Evolutionary conservation across 2,329 filamentous ascomycete genomes (phyloP).

Genomic region (Cercospora sp.): DNA sequence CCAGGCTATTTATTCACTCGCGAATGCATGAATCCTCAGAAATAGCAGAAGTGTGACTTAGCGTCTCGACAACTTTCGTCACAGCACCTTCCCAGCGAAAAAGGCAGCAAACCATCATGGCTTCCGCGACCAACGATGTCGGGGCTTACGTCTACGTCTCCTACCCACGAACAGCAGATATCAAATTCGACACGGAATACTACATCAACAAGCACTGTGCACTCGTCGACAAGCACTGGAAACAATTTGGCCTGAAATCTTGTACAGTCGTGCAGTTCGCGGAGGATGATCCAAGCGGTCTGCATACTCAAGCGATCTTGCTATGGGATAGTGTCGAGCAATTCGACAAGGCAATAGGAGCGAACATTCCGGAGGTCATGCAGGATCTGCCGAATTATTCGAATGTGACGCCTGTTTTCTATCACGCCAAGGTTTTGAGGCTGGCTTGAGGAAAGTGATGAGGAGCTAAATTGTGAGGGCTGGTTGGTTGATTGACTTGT

Average conservation of each 20-base stretch:
- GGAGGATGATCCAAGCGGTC: conserved; percentile 19
- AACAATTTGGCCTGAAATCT: conserved; percentile 40
- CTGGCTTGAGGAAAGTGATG: not conserved
- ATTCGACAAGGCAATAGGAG: conserved; percentile 25
- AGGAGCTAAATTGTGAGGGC: too few relatives aligned
- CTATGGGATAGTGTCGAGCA: conserved; percentile 23
- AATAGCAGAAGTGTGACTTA: not conserved
- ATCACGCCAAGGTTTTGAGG: conserved; percentile 16
- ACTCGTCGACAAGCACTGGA: conserved; percentile 44
- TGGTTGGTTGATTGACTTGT: not conserved
- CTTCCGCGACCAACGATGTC: not conserved
- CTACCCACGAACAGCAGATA: conserved; percentile 41
- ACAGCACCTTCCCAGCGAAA: too few relatives aligned
- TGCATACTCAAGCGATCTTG: conserved; percentile 28
- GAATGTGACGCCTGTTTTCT: conserved; percentile 22
- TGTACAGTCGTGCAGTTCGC: conserved; percentile 28
- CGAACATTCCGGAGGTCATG: conserved; percentile 27
- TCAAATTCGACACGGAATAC: conserved; percentile 49
- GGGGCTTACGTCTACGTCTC: conserved; percentile 18
- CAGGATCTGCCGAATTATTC: conserved; percentile 26
- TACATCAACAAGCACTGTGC: conserved; percentile 48
- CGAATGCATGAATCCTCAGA: not conserved
- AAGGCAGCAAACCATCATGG: not conserved
- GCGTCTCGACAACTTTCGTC: not conserved
- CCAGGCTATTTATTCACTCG: not conserved